Evolutionary conservation across 2,329 filamentous ascomycete species (phyloP).

Genomic region (Chaetomium olivaceum): DNA sequence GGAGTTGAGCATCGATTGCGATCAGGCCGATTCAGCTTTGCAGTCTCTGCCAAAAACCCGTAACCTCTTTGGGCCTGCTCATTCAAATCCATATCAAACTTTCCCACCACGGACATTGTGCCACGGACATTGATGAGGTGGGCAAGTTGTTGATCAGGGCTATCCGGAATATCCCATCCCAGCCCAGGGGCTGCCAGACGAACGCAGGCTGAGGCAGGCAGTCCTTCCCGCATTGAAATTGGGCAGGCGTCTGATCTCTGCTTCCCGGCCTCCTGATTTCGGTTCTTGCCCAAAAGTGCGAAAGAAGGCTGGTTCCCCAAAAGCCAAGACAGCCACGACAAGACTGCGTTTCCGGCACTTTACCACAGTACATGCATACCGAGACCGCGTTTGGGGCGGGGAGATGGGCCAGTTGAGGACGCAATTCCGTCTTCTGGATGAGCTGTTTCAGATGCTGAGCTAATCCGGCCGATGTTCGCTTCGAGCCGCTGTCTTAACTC

Average conservation of each 20-base stretch:
- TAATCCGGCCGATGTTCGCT: constrained; percentile 6
- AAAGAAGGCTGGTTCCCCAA: background rate
- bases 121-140: background rate
- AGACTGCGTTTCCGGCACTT: constrained; percentile 2
- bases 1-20: background rate
- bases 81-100: background rate
- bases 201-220: no score
- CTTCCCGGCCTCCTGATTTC: constrained; percentile 16
- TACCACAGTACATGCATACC: background rate
- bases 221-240: constrained; percentile 9
- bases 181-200: no score
- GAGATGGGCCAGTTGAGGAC: background rate
- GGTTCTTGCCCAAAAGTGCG: background rate
- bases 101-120: background rate
- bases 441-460: constrained; percentile 16
- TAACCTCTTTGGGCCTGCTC: background rate
- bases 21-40: background rate
- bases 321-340: background rate
- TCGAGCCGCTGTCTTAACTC: constrained; percentile 17
- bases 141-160: background rate
- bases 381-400: background rate
- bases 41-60: background rate
- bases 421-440: background rate
- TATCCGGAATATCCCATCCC: background rate
- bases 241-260: constrained; percentile 7